phyloP scores from a whole-genome alignment of 2,329 filamentous ascomycete genomes.

The Exophiala sp. region DNA sequence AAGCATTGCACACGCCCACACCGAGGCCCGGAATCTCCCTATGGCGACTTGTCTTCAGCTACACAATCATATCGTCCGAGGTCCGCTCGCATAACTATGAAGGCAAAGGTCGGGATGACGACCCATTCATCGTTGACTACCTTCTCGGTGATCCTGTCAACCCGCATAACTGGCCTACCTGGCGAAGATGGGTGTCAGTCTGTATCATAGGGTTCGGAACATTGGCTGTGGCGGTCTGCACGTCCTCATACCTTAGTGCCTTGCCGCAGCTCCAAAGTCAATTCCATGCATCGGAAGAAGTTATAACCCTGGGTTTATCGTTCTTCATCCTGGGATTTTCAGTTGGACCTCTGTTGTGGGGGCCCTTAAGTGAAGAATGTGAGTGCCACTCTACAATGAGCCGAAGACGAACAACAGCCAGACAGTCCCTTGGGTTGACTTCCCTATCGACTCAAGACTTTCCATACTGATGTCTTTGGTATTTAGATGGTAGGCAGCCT shows the following conservation, averaged over 20 bases:
- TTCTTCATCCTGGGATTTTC: conserved; percentile 62
- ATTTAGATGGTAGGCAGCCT: conserved; percentile 56
- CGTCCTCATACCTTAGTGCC: conserved; percentile 56
- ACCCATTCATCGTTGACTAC: conserved; percentile 67
- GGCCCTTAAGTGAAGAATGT: conserved; percentile 56
- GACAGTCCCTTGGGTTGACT: no score
- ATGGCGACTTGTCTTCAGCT: conserved; percentile 56
- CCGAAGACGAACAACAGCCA: no score
- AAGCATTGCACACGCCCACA: no score
- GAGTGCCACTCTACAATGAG: no score
- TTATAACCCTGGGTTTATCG: conserved; percentile 59
- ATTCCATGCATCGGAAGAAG: conserved; percentile 30
- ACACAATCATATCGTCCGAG: conserved; percentile 55
- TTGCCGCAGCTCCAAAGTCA: background rate
- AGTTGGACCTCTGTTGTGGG: conserved; percentile 62
- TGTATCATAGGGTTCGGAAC: conserved; percentile 63
- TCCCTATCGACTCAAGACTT: no score
- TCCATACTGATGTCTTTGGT: no score
- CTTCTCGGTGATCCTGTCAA: conserved; percentile 65
- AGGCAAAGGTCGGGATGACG: conserved; percentile 62
- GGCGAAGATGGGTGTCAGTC: conserved; percentile 65
- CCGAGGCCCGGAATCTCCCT: conserved; percentile 30
- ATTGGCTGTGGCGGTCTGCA: conserved; percentile 66
- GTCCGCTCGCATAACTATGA: conserved; percentile 56
- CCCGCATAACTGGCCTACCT: conserved; percentile 56